Evolutionary conservation across 2,329 filamentous ascomycete species (phyloP).

Genomic region (Cladosporium sp.): DNA sequence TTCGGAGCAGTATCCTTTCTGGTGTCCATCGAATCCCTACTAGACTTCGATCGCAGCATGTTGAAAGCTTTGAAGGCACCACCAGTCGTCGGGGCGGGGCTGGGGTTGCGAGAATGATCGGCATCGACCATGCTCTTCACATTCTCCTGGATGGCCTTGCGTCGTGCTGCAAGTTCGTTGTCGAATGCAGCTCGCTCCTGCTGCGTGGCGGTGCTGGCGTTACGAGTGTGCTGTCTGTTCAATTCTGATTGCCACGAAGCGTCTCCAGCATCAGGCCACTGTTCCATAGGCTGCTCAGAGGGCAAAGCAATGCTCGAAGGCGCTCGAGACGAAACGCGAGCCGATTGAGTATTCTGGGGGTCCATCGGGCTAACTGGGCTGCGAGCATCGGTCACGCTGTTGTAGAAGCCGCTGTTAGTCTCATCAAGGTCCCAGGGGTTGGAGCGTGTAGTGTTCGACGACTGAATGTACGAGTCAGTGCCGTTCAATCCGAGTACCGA

Average conservation of each 20-base stretch:
- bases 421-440: slow-evolving; percentile 60
- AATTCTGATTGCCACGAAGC: slow-evolving; percentile 54
- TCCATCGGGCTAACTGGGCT: slow-evolving; percentile 14
- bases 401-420: slow-evolving; percentile 43
- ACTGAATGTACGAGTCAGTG: slow-evolving; percentile 44
- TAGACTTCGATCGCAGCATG: slow-evolving; percentile 67
- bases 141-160: slow-evolving; percentile 71
- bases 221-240: slow-evolving; percentile 49
- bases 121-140: slow-evolving; percentile 69
- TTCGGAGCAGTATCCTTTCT: slow-evolving; percentile 55
- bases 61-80: slow-evolving; percentile 60
- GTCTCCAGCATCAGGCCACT: slow-evolving; percentile 27
- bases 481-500: slow-evolving; percentile 23
- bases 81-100: slow-evolving; percentile 40
- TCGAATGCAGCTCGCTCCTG: slow-evolving; percentile 71
- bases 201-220: slow-evolving; percentile 54
- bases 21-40: slow-evolving; percentile 64
- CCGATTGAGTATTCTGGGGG: not conserved
- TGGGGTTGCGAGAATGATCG: slow-evolving; percentile 48
- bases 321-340: slow-evolving; percentile 13
- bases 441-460: slow-evolving; percentile 54
- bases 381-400: slow-evolving; percentile 16
- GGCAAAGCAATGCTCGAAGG: slow-evolving; percentile 7
- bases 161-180: slow-evolving; percentile 69
- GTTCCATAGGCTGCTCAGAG: slow-evolving; percentile 10